A percentile compares a stretch with the other conserved stretches of the same genome.
Conservation (phyloP, 192 early-diverging fungal species). For the Coemansia umbellata region DNA sequence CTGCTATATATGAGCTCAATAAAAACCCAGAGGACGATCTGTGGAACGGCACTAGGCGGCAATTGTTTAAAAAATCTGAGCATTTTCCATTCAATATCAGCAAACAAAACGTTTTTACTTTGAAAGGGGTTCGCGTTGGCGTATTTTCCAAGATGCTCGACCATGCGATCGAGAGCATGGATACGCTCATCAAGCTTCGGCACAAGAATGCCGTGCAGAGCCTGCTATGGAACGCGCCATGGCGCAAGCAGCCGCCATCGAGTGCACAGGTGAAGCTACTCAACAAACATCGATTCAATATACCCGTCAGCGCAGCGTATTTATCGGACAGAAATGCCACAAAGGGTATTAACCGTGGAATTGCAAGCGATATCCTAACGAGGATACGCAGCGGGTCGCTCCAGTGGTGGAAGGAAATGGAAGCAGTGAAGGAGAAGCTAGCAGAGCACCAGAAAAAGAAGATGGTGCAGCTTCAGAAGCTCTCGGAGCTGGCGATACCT, state of each 20-base stretch:
- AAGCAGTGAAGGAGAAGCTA: constrained; percentile 2
- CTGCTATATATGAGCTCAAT: constrained; percentile 8
- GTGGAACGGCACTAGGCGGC: constrained; percentile 18
- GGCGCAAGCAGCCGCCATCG: constrained; percentile 55
- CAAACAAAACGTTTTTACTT: too few species aligned
- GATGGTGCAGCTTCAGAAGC: background rate
- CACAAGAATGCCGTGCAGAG: constrained; percentile 1
- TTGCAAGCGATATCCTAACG: constrained; percentile 67
- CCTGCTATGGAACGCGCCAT: constrained; percentile 52
- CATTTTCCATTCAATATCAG: too few species aligned
- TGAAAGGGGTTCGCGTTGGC: too few species aligned
- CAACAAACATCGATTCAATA: constrained; percentile 29
- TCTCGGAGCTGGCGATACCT: background rate
- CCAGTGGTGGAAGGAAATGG: constrained; percentile 42
- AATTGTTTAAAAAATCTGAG: too few species aligned
- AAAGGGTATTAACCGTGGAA: constrained; percentile 56
- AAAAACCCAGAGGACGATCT: background rate
- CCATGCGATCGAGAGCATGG: constrained; percentile 59
- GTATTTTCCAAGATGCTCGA: constrained; percentile 55
- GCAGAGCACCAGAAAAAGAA: background rate
- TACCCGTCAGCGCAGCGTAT: background rate
- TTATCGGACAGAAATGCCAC: too few species aligned
- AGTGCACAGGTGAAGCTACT: constrained; percentile 53
- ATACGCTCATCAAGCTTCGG: constrained; percentile 52
- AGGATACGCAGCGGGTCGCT: constrained; percentile 53